Evolutionary conservation across 2,329 filamentous ascomycete species (phyloP).

Genomic region (Monosporascus sp.): DNA sequence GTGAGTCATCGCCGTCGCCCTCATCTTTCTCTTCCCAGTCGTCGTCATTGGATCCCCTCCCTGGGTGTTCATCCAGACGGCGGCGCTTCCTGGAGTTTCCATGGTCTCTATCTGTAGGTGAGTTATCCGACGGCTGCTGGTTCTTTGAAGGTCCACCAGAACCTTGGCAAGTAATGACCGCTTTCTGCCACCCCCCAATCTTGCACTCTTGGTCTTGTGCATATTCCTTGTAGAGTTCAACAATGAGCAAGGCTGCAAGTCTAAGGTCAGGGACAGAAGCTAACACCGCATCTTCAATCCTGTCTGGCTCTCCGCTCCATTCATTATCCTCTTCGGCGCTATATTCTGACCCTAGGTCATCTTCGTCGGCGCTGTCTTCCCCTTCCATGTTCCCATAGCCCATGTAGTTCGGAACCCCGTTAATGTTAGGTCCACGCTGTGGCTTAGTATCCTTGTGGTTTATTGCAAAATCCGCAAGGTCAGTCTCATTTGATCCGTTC

Average conservation of each 20-base stretch:
- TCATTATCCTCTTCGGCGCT: slow-evolving; percentile 1
- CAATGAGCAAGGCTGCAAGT: slow-evolving; percentile 6
- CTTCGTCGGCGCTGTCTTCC: no score
- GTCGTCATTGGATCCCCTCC: slow-evolving; percentile 3
- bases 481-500: background rate
- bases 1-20: slow-evolving; percentile 2
- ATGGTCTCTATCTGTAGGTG: background rate
- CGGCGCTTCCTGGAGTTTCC: slow-evolving; percentile 1
- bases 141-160: background rate
- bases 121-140: background rate
- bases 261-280: slow-evolving; percentile 1
- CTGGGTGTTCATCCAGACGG: background rate
- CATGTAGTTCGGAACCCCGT: no score
- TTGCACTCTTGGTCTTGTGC: slow-evolving; percentile 2
- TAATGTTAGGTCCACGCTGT: no score
- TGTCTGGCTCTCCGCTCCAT: slow-evolving; percentile 7
- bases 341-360: no score
- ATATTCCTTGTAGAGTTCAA: slow-evolving; percentile 6
- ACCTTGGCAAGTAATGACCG: slow-evolving; percentile 1
- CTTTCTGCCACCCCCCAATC: slow-evolving; percentile 10
- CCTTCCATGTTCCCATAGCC: no score
- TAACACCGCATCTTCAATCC: slow-evolving; percentile 4
- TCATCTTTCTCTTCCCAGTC: slow-evolving; percentile 7
- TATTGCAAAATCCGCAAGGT: slow-evolving; percentile 3
- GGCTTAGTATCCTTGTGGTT: background rate